These are phyloP conservation scores for Pestalotiopsis sp. DNA, from an alignment of 2,329 filamentous ascomycete species.

Conservation along the genomic window DNA sequence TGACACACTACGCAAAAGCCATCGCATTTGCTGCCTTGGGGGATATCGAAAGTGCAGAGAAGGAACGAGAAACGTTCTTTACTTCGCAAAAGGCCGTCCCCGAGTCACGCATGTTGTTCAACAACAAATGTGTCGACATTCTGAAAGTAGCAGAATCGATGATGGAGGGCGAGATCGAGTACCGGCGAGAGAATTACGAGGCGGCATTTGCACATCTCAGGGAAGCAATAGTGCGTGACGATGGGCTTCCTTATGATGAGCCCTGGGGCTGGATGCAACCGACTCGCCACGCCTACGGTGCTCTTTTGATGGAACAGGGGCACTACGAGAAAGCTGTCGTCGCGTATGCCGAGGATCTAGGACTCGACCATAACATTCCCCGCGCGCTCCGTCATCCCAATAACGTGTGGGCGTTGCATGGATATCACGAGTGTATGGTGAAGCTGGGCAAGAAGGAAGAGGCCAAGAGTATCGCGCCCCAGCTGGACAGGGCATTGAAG, in stretches of 20 bases:
- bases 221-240: slow-evolving; percentile 60
- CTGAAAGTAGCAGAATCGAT: slow-evolving; percentile 65
- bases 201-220: slow-evolving; percentile 61
- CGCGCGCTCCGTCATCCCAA: slow-evolving; percentile 68
- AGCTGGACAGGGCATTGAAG: slow-evolving; percentile 24
- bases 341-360: slow-evolving; percentile 64
- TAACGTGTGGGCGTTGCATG: slow-evolving; percentile 77
- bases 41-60: slow-evolving; percentile 54
- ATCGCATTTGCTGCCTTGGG: slow-evolving; percentile 65
- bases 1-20: slow-evolving; percentile 68
- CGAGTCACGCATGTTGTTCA: slow-evolving; percentile 64
- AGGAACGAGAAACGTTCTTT: slow-evolving; percentile 52
- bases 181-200: slow-evolving; percentile 61
- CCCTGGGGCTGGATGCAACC: slow-evolving; percentile 84
- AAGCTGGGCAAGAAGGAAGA: slow-evolving; percentile 50
- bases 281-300: slow-evolving; percentile 69
- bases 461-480: slow-evolving; percentile 29
- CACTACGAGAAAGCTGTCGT: slow-evolving; percentile 54
- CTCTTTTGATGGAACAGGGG: slow-evolving; percentile 68
- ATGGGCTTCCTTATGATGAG: slow-evolving; percentile 69
- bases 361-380: slow-evolving; percentile 60
- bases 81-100: slow-evolving; percentile 55
- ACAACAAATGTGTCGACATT: slow-evolving; percentile 66
- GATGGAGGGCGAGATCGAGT: slow-evolving; percentile 74
- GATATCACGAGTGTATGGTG: slow-evolving; percentile 69